Evolutionary conservation across 2,329 filamentous ascomycete species (phyloP), one percentile per base, ranked within the genome.

Genomic region (Myriosclerotinia curreyana): DNA sequence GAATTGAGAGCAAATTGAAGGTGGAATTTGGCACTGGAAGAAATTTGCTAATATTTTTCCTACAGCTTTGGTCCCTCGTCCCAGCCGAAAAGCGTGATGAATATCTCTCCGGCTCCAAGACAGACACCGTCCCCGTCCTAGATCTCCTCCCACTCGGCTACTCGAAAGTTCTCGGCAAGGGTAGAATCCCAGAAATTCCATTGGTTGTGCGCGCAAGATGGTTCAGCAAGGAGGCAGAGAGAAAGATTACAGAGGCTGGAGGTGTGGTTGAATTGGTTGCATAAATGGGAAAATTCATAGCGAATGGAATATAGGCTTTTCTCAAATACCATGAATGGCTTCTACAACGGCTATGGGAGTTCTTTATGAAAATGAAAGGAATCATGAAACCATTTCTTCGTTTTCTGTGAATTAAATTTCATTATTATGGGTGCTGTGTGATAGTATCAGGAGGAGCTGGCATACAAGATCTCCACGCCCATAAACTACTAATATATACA

Each of bases 81-180:
- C 95, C 96, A 77, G 81, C 82, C 73, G 95, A 99, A 83, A 88
- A 91, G 80, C 94, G 96, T 77, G 92, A 96, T 58, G 88, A 92
- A 81, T 98, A 98, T 86, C 79, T 97, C 76, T 81, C 81, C 76
- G 87, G 90, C 79, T 78, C 80, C 73, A 91, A 92, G 82, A 88
- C 87, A 79, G 92, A 96, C 81, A 96, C 91, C 79, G 92, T 94
- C 70, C 95, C 95, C 78, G 95, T 99, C 77, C 88, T 99, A 84
- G 94, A 99, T 84, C 91, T 99, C 80, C 89, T 98, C 71, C 86
- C 92, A 75, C 89, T 96, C 80, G 95, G 96, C 75, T 99, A 98
- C 88, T 91, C 92, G 78, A 99, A 99, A 86, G 88, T 99, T 73
- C 90, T 99, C 78, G 96, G 95, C 80, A 99, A 99, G 88, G 95